phyloP scores from a whole-genome alignment of 345 rosid species.

The Citropsis articulata region DNA sequence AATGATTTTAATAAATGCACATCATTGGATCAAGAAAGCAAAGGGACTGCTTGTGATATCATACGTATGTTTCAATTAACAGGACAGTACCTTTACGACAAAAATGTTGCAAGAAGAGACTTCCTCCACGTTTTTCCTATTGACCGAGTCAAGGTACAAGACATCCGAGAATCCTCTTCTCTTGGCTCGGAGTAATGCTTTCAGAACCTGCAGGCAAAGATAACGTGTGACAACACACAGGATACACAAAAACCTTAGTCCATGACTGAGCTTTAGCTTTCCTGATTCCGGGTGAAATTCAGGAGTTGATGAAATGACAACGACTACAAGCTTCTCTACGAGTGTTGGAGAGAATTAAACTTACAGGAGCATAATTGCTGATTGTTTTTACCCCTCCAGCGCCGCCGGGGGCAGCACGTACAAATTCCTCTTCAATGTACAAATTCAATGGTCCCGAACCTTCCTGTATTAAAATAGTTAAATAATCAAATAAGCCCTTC shows the following conservation, averaged over 20 bases:
- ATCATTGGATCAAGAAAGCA: neutral
- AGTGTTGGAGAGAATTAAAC: constrained; percentile 12
- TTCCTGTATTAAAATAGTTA: constrained; percentile 33
- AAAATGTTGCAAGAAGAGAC: constrained; percentile 86
- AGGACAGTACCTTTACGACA: constrained; percentile 53
- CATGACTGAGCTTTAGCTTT: neutral
- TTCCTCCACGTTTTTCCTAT: constrained; percentile 67
- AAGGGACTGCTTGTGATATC: no score
- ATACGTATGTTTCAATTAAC: neutral
- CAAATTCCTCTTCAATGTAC: constrained; percentile 52
- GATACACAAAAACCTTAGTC: neutral
- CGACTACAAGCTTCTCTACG: neutral
- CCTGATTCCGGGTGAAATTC: neutral
- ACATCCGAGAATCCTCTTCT: constrained; percentile 78
- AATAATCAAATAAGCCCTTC: constrained; percentile 7
- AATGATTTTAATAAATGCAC: neutral
- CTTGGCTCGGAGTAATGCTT: constrained; percentile 62
- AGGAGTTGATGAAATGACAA: neutral
- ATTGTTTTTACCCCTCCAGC: constrained; percentile 68
- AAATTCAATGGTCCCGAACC: constrained; percentile 56
- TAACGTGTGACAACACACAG: neutral
- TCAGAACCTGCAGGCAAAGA: constrained; percentile 49
- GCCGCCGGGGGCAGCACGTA: constrained; percentile 65
- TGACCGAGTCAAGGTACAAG: constrained; percentile 73
- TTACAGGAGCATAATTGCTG: constrained; percentile 69